Evolutionary conservation across 2,329 filamentous ascomycete genomes (phyloP), one percentile per base, ranked within the genome.

Genomic region (Alternaria sp.): DNA sequence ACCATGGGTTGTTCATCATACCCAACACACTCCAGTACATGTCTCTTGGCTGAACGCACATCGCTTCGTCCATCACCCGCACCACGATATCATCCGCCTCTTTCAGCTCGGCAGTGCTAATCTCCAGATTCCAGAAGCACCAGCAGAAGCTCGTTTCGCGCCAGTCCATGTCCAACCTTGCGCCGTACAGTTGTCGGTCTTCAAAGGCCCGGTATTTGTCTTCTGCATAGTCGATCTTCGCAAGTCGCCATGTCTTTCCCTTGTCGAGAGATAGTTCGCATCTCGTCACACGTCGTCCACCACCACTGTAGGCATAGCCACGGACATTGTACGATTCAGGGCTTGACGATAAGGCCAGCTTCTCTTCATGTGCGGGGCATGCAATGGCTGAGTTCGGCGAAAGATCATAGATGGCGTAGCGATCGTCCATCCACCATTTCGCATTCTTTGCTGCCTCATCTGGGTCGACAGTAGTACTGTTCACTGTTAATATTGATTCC

Each of bases 1-100:
- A 97, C 94, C 94, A 97, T 0, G 93, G 92, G 72, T 97, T 97
- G 81, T 97, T 97, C 94, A 97, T 97, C 94, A 97, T 97, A 0
- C 94, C 94, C 43, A 97, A 82, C 3, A 97, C 93, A 64, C 89
- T 94, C 94, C 94, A 97, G 81, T 97, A 97, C 92, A 97, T 96
- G 73, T 97, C 94, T 65, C 92, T 87, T 5, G 94, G 94, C 77
- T 97, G 93, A 0, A 92, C 84, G 79, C 92, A 92, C 88, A 97
- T 90, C 58, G 90, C 87, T 68, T 97, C 94, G 71, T 97, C 94
- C 93, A 97, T 97, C 5, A 90, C 91, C 47, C 94, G 87, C 6
- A 97, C 89, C 74, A 96, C 86, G 41, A 97, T 88, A 72, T 94
- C 93, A 46, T 89, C 87, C 1, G 92, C 87, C 3, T 81, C 81